Evolutionary conservation across 176 grass and related monocot species (phyloP).

Genomic region (bread wheat (Triticum aestivum)): IWGSC_CS_RefSeq_v2.1 NC_057808.1:367325353-367325852

Average conservation of each 20-base stretch:
- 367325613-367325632: constrained; percentile 62
- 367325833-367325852: constrained; percentile 41
- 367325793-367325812: constrained; percentile 46
- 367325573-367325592: constrained; percentile 71
- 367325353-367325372: constrained; percentile 27
- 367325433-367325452: constrained; percentile 52
- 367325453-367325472: constrained; percentile 38
- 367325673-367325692: constrained; percentile 71
- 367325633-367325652: constrained; percentile 45
- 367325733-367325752: constrained; percentile 66
- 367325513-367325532: constrained; percentile 24
- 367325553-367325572: constrained; percentile 70
- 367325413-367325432: constrained; percentile 20
- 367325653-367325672: constrained; percentile 54
- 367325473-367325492: neutral
- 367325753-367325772: constrained; percentile 71
- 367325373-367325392: neutral
- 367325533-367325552: constrained; percentile 60
- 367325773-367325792: constrained; percentile 68
- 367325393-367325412: neutral
- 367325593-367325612: constrained; percentile 63
- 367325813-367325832: constrained; percentile 67
- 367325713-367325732: constrained; percentile 46
- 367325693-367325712: constrained; percentile 56
- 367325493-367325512: neutral